Percentiles rank a stretch among this genome's conserved stretches.
These are phyloP conservation scores for Nitzschia sp. DNA, from an alignment of 108 stramenopile species.

Conservation along the genomic window DNA sequence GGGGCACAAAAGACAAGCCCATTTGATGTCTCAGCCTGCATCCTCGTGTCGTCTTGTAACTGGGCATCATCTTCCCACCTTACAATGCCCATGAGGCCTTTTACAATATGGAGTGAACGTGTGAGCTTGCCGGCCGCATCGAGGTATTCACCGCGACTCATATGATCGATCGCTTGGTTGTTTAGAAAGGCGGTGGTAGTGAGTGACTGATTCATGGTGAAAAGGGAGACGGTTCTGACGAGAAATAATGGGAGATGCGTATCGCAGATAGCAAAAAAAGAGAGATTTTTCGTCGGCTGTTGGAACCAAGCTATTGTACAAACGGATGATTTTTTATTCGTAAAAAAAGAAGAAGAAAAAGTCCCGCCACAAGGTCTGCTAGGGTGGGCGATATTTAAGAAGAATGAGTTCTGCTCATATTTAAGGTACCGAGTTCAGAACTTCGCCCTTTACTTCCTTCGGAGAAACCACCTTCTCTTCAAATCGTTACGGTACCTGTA, in stretches of 20 bases:
- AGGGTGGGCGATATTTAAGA: too few species aligned
- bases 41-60: not conserved
- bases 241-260: not conserved
- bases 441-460: too few species aligned
- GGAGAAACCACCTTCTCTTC: too few species aligned
- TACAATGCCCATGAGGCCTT: conserved; percentile 1
- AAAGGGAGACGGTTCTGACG: not conserved
- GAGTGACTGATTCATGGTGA: not conserved
- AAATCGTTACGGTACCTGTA: too few species aligned
- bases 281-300: too few species aligned
- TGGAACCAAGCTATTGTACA: too few species aligned
- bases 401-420: too few species aligned
- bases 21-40: not conserved
- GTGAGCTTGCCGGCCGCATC: conserved; percentile 1
- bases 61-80: not conserved
- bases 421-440: too few species aligned
- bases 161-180: not conserved
- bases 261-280: not conserved
- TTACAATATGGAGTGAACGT: not conserved
- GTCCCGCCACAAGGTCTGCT: too few species aligned
- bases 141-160: not conserved
- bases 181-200: not conserved
- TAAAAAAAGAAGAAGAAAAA: too few species aligned
- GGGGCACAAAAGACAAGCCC: not conserved
- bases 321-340: too few species aligned